phyloP scores from a whole-genome alignment of 78 protist species.

The Protostelium mycophagum region DNA sequence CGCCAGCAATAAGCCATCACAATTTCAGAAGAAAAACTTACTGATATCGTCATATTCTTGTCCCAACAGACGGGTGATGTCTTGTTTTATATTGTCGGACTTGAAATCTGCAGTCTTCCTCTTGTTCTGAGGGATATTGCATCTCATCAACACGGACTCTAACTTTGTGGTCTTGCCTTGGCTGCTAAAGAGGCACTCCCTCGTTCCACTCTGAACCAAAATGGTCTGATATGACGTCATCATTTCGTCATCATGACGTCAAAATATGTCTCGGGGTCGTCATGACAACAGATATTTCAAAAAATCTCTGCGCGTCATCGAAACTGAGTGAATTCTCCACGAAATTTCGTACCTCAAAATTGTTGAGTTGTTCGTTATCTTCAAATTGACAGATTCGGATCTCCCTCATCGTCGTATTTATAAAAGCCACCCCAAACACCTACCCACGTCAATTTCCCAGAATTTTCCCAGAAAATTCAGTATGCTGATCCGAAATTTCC shows the following conservation, averaged over 20 bases:
- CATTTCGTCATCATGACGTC: background rate
- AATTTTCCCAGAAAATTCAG: background rate
- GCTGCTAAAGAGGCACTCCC: slow-evolving; percentile 4
- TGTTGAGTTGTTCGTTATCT: slow-evolving; percentile 21
- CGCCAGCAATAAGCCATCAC: too few relatives aligned
- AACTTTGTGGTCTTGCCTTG: background rate
- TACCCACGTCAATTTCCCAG: background rate
- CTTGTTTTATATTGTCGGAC: slow-evolving; percentile 23
- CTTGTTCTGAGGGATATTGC: slow-evolving; percentile 23
- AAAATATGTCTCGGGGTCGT: too few relatives aligned
- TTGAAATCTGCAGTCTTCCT: slow-evolving; percentile 27
- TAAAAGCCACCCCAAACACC: slow-evolving; percentile 9
- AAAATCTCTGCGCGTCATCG: too few relatives aligned
- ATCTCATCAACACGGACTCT: slow-evolving; percentile 3
- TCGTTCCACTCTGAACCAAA: slow-evolving; percentile 15
- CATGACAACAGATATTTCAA: too few relatives aligned
- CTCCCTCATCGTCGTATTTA: background rate
- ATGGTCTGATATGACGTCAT: background rate
- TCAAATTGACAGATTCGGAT: background rate
- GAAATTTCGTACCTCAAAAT: slow-evolving; percentile 9
- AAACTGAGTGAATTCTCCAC: background rate
- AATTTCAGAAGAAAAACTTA: too few relatives aligned
- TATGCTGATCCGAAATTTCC: background rate
- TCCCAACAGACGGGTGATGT: slow-evolving; percentile 42
- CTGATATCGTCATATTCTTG: background rate